Base-by-base conservation (phyloP, 192 early-diverging fungal species). In the Lobosporangium transversale region DNA sequence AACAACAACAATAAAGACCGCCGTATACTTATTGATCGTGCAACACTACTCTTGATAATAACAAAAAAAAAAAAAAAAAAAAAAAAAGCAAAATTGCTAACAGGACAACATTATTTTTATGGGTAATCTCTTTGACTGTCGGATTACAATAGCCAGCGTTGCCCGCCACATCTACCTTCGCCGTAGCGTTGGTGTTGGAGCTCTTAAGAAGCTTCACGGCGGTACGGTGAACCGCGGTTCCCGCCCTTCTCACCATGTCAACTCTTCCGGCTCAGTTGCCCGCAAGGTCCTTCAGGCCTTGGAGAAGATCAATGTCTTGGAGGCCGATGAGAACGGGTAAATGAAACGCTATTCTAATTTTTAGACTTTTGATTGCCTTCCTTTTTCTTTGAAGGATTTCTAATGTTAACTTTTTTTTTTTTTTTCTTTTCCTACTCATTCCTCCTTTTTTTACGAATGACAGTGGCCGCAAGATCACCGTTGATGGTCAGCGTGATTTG, bases 131-230 rank as follows among this genome's bases (percentile, higher is more conserved):
- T n/a, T n/a, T n/a, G n/a, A n/a, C n/a, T n/a, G 14, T 53, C 44
- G 24, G 2, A 31, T 27, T 24, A 32, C 12, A 56, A 70, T 80
- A 83, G 94, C 96, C 48, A 89, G 94, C 53, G 86, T 95, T 78
- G 98, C 98, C 79, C 96, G 98, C 66, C 96, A 98, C 87, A 91
- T 99, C 86, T 99, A 99, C 92, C 89, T 99, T 79, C 91, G 94
- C 79, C 89, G 88, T 81, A 87, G 89, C 70, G 93, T 96, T 74
- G 98, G 98, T 81, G 89, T 98, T 61, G 98, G 97, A 83, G 95
- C 90, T 33, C 87, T 98, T 61, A 90, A 90, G 82, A 97, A 96
- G 90, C 87, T 92, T 64, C 93, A 96, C 84, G 96, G 97, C 85
- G 94, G 95, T 73, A 78, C 88, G 68, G 87, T 90, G 78, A 95